Base-by-base conservation (phyloP, 2,329 filamentous ascomycete genomes). In the Diaporthe humulicola region DNA sequence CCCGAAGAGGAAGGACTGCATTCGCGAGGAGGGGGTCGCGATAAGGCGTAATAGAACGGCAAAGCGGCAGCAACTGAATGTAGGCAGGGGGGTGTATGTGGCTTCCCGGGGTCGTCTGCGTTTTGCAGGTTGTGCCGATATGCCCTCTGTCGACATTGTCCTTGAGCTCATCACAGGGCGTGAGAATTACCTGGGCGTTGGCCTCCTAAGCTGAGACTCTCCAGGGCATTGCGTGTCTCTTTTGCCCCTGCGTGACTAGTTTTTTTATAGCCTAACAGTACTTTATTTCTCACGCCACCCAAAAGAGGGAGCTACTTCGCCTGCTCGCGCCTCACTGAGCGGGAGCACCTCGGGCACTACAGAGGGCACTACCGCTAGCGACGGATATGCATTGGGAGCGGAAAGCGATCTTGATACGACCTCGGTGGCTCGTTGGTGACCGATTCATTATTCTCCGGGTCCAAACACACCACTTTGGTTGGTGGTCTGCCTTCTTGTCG, bases 341-440 rank as follows among this genome's bases (percentile, higher is more conserved):
- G 73, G 60, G 48, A 67, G 42, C 73, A 74, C 52, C 66, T 74
- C 73, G 60, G 70, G 69, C 38, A 72, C 69, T 72, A 54, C 57
- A 30, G 48, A 14, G 42, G 42, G 64, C 69, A 60, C 48, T 56
- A 69, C 69, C 61, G 19, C 69, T 71, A 54, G 40, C 33, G 64
- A 54, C 64, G 64, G 64, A 69, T 69, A 69, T 69, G 64, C 64
- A 36, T 36, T 69, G 64, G 64, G 48, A 38, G 48, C 64, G 64
- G 64, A 54, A 54, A 38, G 33, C 22, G 42, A 67, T 52, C 64
- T 52, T 54, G 64, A 54, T 69, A 25, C 64, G 33, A 69, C 64
- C 45, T 54, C 33, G 38, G 22, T 25, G 64, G 33, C 22, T 52
- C 30, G 9, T 54, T 69, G 64, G 48, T 69, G 45, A 54, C 48